Evolutionary conservation across 2,329 filamentous ascomycete species (phyloP), one percentile per base, ranked within the genome.

Genomic region (Grosmannia serpens): DNA sequence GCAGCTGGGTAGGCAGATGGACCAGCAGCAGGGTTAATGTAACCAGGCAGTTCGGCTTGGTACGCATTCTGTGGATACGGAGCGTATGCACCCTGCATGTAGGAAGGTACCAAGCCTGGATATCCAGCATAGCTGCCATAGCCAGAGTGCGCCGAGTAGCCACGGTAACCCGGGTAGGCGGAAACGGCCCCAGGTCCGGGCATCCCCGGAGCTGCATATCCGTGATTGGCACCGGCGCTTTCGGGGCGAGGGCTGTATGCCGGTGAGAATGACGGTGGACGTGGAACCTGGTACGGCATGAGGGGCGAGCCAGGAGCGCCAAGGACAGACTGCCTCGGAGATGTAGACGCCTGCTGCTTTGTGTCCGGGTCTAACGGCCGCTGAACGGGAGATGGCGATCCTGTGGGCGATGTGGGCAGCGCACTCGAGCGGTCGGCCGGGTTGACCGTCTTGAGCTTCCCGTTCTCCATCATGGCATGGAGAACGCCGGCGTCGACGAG

Each of bases 391-490:
- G 65, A 62, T 26, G 66, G 63, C 1, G 63, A 60, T 1, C 65
- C 64, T 49, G 67, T 64, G 10, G 54, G 50, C 11, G 46, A 29
- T 1, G 13, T 13, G 7, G 52, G 59, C 41, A 63, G 55, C 0
- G 66, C 64, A 58, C 67, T 67, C n/a, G 76, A 75, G 10, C 76
- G 72, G 65, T 81, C 78, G 62, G 75, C 76, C 7, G 77, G 78
- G 65, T 81, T 77, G 63, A 82, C 68, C 0, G 84, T 87, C 71
- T 75, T 82, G 60, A 87, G 73, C 65, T 74, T 80, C 53, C 84
- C 84, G 61, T 85, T 74, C 64, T 86, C 78, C 66, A 87, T 81
- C 83, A 88, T 86, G 58, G 82, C 85, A 49, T 82, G 79, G 54
- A 88, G 73, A 22, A 81, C 75, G 20, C 85, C 85, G 7, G 84